Evolutionary conservation across 1,139 yeast genomes (phyloP).

Genomic region (Ogataea hybrid): DNA sequence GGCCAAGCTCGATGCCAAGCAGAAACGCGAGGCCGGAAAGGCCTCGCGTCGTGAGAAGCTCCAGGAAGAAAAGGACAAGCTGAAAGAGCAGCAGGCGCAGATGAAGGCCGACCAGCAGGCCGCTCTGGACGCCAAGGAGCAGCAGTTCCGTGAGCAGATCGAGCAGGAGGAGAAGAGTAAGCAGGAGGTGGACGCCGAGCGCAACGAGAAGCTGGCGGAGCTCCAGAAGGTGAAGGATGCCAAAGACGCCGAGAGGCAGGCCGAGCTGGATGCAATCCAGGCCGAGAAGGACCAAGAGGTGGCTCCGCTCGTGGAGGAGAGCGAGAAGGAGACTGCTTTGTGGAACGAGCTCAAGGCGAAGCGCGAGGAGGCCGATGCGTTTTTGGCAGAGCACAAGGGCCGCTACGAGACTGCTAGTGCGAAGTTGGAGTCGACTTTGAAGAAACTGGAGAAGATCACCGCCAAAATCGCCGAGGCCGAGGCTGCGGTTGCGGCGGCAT

Average conservation of each 20-base stretch:
- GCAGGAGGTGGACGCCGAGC: conserved; percentile 32
- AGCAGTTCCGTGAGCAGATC: conserved; percentile 32
- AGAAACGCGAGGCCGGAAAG: conserved; percentile 41
- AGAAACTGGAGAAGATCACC: conserved; percentile 26
- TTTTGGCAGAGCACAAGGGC: conserved; percentile 26
- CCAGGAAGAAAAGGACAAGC: conserved; percentile 32
- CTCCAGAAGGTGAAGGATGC: conserved; percentile 32
- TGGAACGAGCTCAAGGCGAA: conserved; percentile 27
- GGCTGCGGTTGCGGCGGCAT: conserved; percentile 20
- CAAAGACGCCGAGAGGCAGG: conserved; percentile 34
- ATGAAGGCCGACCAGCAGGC: conserved; percentile 31
- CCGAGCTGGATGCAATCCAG: conserved; percentile 34
- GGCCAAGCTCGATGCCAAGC: conserved; percentile 42
- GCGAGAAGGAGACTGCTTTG: conserved; percentile 27
- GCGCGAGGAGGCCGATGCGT: conserved; percentile 30
- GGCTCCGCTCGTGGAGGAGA: conserved; percentile 31
- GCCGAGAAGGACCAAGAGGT: conserved; percentile 32
- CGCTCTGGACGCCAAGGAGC: conserved; percentile 35
- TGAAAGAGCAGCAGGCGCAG: conserved; percentile 31
- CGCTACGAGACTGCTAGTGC: conserved; percentile 25
- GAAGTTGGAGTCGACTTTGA: conserved; percentile 22
- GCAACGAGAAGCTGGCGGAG: conserved; percentile 34
- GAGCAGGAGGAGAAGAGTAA: conserved; percentile 33
- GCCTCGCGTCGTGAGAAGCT: conserved; percentile 40
- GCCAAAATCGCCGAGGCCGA: conserved; percentile 25